These are phyloP conservation scores for Nannochloropsis granulata DNA, from an alignment of 108 stramenopile genomes.

Conservation along the genomic window DNA sequence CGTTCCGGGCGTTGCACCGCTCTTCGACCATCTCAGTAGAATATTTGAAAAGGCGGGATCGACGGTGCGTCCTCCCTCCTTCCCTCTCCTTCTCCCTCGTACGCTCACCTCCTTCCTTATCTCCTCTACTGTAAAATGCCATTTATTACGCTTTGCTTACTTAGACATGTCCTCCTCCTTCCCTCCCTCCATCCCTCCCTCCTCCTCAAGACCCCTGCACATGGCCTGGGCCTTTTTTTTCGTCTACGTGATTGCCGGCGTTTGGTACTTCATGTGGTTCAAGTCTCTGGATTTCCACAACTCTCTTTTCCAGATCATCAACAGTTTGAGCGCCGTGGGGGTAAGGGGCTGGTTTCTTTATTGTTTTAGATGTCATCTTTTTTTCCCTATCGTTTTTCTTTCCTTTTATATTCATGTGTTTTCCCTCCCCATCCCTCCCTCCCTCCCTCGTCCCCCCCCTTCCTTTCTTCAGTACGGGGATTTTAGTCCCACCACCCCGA, in stretches of 20 bases:
- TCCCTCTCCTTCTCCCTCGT: background rate
- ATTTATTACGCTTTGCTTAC: too few species aligned
- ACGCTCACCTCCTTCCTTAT: background rate
- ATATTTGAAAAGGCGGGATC: background rate
- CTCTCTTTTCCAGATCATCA: background rate
- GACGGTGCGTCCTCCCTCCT: background rate
- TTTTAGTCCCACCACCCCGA: background rate
- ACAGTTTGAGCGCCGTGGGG: background rate
- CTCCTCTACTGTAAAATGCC: too few species aligned
- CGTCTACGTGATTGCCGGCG: background rate
- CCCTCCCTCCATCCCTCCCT: background rate
- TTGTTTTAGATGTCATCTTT: too few species aligned
- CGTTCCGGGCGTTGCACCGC: background rate
- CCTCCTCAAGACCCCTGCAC: background rate
- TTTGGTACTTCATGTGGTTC: background rate
- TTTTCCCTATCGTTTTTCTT: too few species aligned
- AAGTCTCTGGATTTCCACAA: background rate
- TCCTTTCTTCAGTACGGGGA: background rate
- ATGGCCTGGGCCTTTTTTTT: background rate
- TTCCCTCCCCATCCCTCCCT: background rate
- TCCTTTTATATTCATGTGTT: background rate
- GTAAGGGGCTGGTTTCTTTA: background rate
- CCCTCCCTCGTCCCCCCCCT: background rate
- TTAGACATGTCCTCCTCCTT: background rate
- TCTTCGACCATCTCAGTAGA: background rate